These are phyloP conservation scores for Nymphaea colorata DNA, from an alignment of 164 flowering plant genomes.

Conservation along the genomic window DNA sequence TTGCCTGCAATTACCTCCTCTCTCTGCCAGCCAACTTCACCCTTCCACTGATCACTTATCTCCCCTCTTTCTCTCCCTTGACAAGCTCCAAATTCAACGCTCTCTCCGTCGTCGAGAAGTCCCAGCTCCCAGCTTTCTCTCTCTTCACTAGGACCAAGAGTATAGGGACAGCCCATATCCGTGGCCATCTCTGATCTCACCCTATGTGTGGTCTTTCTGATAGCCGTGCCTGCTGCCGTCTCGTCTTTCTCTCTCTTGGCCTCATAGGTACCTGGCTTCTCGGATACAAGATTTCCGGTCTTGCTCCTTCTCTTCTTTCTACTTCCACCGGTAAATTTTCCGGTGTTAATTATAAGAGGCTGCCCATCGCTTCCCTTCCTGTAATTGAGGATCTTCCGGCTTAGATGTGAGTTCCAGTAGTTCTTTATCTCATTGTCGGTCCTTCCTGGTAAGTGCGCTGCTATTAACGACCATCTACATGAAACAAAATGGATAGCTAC, in stretches of 20 bases:
- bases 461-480: conserved; percentile 14
- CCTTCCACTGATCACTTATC: too few relatives aligned
- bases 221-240: not conserved
- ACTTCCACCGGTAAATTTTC: not conserved
- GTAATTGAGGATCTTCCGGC: conserved; percentile 34
- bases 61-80: not conserved
- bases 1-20: not conserved
- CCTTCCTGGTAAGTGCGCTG: conserved; percentile 64
- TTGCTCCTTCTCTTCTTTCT: not conserved
- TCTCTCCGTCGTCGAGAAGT: not conserved
- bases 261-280: not conserved
- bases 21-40: not conserved
- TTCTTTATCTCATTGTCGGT: conserved; percentile 84
- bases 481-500: not conserved
- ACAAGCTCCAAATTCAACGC: not conserved
- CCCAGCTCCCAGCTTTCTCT: not conserved
- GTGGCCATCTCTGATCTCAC: too few relatives aligned
- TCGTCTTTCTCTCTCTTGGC: not conserved
- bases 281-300: not conserved
- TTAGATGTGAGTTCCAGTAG: conserved; percentile 80
- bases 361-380: not conserved
- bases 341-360: not conserved
- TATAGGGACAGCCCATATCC: too few relatives aligned
- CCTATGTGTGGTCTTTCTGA: too few relatives aligned
- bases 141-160: not conserved